phyloP scores from a whole-genome alignment of 129 eudicot genomes.

The Oenanthe sinensis region DNA sequence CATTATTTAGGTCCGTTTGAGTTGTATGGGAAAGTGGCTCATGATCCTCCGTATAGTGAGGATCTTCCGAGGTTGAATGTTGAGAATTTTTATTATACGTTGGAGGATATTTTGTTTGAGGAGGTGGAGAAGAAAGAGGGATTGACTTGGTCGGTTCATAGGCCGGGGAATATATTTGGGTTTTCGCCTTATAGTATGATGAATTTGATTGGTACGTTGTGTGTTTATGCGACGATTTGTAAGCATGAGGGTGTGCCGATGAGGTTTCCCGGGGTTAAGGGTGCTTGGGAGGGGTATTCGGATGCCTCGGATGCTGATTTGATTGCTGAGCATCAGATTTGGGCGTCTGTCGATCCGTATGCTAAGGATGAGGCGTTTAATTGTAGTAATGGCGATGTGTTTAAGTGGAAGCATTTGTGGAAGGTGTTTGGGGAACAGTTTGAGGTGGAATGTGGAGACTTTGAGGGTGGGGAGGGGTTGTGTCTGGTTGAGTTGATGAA shows the following conservation, averaged over 20 bases:
- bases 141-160: conserved; percentile 65
- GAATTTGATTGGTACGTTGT: conserved; percentile 49
- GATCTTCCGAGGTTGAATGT: conserved; percentile 45
- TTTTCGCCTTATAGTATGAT: conserved; percentile 65
- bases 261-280: conserved; percentile 47
- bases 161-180: conserved; percentile 61
- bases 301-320: conserved; percentile 75
- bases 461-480: conserved; percentile 34
- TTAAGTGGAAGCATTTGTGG: conserved; percentile 91
- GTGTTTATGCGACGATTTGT: conserved; percentile 65
- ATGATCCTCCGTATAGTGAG: conserved; percentile 55
- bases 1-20: conserved; percentile 50
- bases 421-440: conserved; percentile 68
- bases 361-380: conserved; percentile 80
- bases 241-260: conserved; percentile 56
- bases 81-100: conserved; percentile 47
- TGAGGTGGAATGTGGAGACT: conserved; percentile 52
- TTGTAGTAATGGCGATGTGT: conserved; percentile 76
- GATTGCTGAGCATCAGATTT: conserved; percentile 86
- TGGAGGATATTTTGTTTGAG: conserved; percentile 48
- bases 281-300: conserved; percentile 47
- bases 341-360: conserved; percentile 66
- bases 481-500: conserved; percentile 70
- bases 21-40: conserved; percentile 24
- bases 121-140: conserved; percentile 36